Percentiles rank a stretch among this genome's conserved stretches.
phyloP scores from a whole-genome alignment of 352 stramenopile genomes.

The Peronospora belbahrii region DNA sequence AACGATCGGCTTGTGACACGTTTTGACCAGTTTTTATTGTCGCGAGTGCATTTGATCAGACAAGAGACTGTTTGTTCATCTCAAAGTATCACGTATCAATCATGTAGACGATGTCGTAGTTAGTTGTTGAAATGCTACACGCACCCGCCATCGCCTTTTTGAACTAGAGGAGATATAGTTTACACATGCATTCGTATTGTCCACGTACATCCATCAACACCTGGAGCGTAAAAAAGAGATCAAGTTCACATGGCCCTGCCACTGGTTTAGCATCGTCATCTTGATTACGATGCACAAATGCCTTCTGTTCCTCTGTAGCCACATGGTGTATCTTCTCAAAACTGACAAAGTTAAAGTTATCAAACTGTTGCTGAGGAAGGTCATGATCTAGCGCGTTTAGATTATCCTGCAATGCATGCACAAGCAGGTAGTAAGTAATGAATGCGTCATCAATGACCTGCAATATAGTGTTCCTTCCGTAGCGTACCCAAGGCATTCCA shows the following conservation, averaged over 20 bases:
- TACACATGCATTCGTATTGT: conserved; percentile 38
- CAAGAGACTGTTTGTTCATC: too few relatives aligned
- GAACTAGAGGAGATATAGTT: conserved; percentile 35
- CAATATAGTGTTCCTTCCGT: too few relatives aligned
- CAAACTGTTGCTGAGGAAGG: conserved; percentile 52
- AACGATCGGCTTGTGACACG: neutral
- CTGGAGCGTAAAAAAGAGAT: conserved; percentile 34
- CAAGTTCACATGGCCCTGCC: conserved; percentile 13
- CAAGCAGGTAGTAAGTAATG: too few relatives aligned
- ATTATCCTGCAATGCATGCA: conserved; percentile 43
- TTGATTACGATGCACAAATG: conserved; percentile 16
- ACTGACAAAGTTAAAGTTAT: conserved; percentile 83
- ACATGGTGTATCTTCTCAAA: conserved; percentile 61
- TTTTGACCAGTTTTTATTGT: neutral
- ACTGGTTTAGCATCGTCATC: conserved; percentile 12
- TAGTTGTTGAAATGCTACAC: too few relatives aligned
- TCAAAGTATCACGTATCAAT: too few relatives aligned
- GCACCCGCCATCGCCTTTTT: too few relatives aligned
- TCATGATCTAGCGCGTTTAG: conserved; percentile 73
- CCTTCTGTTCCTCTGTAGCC: conserved; percentile 30
- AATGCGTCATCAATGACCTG: too few relatives aligned
- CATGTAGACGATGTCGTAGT: too few relatives aligned
- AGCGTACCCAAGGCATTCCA: conserved; percentile 39
- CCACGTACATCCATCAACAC: conserved; percentile 37
- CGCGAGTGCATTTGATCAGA: too few relatives aligned